Conservation (phyloP, 164 flowering plant species). For the Sextonia rubra region DNA sequence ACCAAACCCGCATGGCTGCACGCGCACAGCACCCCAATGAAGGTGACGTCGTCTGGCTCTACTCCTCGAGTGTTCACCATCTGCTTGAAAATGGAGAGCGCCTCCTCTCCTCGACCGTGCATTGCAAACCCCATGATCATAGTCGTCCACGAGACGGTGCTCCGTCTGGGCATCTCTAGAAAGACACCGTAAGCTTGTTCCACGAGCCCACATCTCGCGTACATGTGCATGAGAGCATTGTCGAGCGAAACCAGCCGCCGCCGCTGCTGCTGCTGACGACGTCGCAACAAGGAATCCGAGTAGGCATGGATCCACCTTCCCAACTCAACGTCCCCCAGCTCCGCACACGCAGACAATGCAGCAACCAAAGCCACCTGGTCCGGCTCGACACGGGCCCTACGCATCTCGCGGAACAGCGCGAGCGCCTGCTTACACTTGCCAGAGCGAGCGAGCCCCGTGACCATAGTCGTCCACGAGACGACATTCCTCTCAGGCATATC, state of each 20-base stretch:
- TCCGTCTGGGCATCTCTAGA: constrained; percentile 32
- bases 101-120: constrained; percentile 46
- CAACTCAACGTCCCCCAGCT: constrained; percentile 43
- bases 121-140: constrained; percentile 53
- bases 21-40: constrained; percentile 49
- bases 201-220: constrained; percentile 47
- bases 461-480: constrained; percentile 71
- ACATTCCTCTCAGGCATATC: constrained; percentile 70
- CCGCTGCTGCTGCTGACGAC: neutral
- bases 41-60: constrained; percentile 43
- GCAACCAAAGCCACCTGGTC: constrained; percentile 57
- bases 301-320: constrained; percentile 56
- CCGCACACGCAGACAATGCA: constrained; percentile 57
- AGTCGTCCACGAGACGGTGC: constrained; percentile 44
- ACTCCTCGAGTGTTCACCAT: constrained; percentile 30
- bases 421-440: constrained; percentile 51
- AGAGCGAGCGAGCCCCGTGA: constrained; percentile 40
- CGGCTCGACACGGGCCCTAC: constrained; percentile 26
- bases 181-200: constrained; percentile 38
- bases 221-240: constrained; percentile 59
- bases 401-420: constrained; percentile 41
- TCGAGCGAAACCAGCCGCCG: constrained; percentile 25
- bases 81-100: constrained; percentile 27
- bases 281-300: constrained; percentile 9
- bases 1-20: constrained; percentile 57